These are phyloP conservation scores for Candida glaebosa DNA, from an alignment of 805 yeast genomes.

Conservation along the genomic window DNA sequence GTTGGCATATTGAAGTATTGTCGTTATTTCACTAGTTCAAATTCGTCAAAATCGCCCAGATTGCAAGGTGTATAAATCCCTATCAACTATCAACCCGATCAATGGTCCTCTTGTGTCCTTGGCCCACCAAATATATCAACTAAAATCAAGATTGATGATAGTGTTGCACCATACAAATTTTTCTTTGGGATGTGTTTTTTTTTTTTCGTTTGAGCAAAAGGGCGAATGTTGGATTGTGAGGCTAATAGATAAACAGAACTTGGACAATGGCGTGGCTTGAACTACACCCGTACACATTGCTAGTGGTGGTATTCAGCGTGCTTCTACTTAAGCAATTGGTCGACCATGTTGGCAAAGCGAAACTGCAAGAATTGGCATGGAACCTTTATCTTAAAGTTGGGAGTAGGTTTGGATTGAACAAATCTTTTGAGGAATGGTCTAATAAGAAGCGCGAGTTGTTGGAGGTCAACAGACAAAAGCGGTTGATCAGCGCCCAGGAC, in stretches of 20 bases:
- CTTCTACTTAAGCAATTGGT: slow-evolving; percentile 36
- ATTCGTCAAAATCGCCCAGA: not conserved
- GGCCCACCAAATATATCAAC: not conserved
- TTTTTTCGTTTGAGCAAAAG: not conserved
- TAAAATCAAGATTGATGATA: not conserved
- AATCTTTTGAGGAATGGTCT: slow-evolving; percentile 19
- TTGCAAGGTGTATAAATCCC: not conserved
- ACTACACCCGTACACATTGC: slow-evolving; percentile 30
- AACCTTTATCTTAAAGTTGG: slow-evolving; percentile 27
- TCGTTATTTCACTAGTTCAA: not conserved
- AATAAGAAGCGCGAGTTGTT: slow-evolving; percentile 41
- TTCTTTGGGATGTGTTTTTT: slow-evolving; percentile 1
- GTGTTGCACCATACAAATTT: not conserved
- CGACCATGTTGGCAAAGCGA: slow-evolving; percentile 30
- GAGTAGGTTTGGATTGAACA: slow-evolving; percentile 30
- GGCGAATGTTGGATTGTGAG: not conserved
- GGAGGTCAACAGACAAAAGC: slow-evolving; percentile 49
- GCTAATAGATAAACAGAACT: not conserved
- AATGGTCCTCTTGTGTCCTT: not conserved
- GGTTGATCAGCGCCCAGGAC: slow-evolving; percentile 78
- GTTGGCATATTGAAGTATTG: slow-evolving; percentile 27
- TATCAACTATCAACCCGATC: not conserved
- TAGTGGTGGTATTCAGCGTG: slow-evolving; percentile 30
- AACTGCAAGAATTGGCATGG: slow-evolving; percentile 38
- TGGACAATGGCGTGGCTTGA: slow-evolving; percentile 17